Evolutionary conservation across 371 early-diverging fungal genomes (phyloP), one percentile per base, ranked within the genome.

Genomic region (Coemansia sp.): DNA sequence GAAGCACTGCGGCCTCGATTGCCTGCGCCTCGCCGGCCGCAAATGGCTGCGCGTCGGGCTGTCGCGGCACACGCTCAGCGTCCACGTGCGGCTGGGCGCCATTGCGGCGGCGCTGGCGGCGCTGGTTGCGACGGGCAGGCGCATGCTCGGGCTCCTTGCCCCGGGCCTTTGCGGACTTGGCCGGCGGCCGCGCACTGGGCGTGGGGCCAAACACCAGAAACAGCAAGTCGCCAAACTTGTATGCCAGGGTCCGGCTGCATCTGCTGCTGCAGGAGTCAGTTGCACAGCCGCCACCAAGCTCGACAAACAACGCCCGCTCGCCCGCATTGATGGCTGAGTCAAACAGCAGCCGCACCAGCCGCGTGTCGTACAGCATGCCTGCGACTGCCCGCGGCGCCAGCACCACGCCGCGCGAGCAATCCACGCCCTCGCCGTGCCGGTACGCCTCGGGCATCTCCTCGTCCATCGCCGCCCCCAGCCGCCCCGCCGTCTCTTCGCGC

Each of bases 351-450:
- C 47, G 52, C 32, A 75, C 26, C 7, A 57, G 55, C 5, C 74
- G 54, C 42, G 70, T 60, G 55, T 72, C 74, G 53, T 75, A 75
- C 36, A 47, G 63, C 76, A 75, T 75, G 1, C 74, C 76, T 1
- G 48, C 5, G 5, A 73, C n/a, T 0, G 52, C 74, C 0, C 76
- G 59, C 13, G 76, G 76, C 14, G 76, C 63, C 59, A 76, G 47
- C 5, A 63, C 67, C 13, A 76, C 57, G 20, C 76, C 76, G 10
- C 76, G 74, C 31, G 67, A 40, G 11, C 16, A 4, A 42, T 76
- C 76, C 11, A 76, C 67, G n/a, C 50, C 55, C 8, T 45, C 66
- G 35, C 75, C 75, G 20, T 74, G 75, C 49, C 49, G 53, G 38
- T 74, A 74, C 4, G 39, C 75, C 10, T 62, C 61, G 3, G 75